phyloP scores from a whole-genome alignment of 1,139 yeast genomes.

The Groenewaldozyma sp. region DNA sequence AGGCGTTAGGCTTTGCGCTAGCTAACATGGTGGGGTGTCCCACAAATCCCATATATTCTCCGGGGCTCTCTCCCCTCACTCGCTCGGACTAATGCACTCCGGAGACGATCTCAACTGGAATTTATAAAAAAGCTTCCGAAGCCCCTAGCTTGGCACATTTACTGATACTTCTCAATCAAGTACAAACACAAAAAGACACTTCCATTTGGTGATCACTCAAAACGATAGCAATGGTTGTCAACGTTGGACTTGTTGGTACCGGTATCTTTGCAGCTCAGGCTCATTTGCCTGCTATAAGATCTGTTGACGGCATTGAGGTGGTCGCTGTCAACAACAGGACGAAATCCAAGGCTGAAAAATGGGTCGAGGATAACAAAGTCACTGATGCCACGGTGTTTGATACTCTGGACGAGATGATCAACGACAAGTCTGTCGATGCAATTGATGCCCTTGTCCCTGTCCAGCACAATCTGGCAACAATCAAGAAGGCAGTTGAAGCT shows the following conservation, averaged over 20 bases:
- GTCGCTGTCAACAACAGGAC: conserved; percentile 76
- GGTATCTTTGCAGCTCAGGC: conserved; percentile 83
- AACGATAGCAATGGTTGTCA: conserved; percentile 30
- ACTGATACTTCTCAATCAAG: too few species aligned
- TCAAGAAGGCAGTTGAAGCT: conserved; percentile 53
- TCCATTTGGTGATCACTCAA: neutral
- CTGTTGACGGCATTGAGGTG: conserved; percentile 37
- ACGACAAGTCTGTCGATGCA: conserved; percentile 56
- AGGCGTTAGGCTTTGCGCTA: too few species aligned
- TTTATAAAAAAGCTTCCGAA: too few species aligned
- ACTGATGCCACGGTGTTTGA: conserved; percentile 48
- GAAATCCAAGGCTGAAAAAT: conserved; percentile 64
- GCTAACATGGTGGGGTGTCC: too few species aligned
- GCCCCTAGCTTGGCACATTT: too few species aligned
- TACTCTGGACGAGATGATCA: conserved; percentile 52
- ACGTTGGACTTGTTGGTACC: conserved; percentile 77
- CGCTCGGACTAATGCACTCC: too few species aligned
- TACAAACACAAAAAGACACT: neutral
- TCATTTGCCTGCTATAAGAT: conserved; percentile 67
- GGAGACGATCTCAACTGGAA: too few species aligned
- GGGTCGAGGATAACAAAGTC: conserved; percentile 57
- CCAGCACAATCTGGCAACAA: conserved; percentile 60
- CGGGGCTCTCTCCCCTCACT: too few species aligned
- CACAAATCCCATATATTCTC: too few species aligned
- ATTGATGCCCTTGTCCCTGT: conserved; percentile 85